These are phyloP conservation scores for Neurospora sp. DNA, from an alignment of 495 filamentous ascomycete genomes.

Conservation along the genomic window DNA sequence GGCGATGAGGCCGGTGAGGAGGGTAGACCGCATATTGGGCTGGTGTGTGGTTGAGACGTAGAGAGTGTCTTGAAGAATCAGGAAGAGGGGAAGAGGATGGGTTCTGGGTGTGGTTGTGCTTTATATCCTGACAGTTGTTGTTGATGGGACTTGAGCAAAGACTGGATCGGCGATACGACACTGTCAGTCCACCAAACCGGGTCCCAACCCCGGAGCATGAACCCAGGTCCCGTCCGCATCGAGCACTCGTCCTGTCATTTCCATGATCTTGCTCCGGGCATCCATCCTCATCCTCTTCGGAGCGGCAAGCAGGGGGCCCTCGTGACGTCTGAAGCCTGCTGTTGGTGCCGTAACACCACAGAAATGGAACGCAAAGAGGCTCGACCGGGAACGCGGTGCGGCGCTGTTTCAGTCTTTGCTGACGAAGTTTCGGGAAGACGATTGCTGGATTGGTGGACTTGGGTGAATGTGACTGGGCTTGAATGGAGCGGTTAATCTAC, in stretches of 20 bases:
- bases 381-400: slow-evolving; percentile 9
- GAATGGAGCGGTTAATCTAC: slow-evolving; percentile 7
- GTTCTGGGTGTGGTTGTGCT: background rate
- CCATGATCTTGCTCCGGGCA: background rate
- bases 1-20: slow-evolving; percentile 16
- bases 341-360: background rate
- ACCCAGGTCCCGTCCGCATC: background rate
- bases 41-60: background rate
- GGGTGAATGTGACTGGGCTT: background rate
- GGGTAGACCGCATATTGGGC: slow-evolving; percentile 30
- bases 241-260: background rate
- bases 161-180: slow-evolving; percentile 4
- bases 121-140: background rate
- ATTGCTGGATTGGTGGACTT: slow-evolving; percentile 2
- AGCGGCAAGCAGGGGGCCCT: background rate
- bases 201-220: background rate
- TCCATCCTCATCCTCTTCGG: background rate
- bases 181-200: slow-evolving; percentile 2
- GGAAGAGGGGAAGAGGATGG: background rate
- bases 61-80: background rate
- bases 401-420: slow-evolving; percentile 6
- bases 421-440: slow-evolving; percentile 3
- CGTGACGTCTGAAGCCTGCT: background rate
- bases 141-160: background rate
- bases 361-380: background rate